phyloP scores from a whole-genome alignment of 192 early-diverging fungal species.

The Dimargaris cristalligena region DNA sequence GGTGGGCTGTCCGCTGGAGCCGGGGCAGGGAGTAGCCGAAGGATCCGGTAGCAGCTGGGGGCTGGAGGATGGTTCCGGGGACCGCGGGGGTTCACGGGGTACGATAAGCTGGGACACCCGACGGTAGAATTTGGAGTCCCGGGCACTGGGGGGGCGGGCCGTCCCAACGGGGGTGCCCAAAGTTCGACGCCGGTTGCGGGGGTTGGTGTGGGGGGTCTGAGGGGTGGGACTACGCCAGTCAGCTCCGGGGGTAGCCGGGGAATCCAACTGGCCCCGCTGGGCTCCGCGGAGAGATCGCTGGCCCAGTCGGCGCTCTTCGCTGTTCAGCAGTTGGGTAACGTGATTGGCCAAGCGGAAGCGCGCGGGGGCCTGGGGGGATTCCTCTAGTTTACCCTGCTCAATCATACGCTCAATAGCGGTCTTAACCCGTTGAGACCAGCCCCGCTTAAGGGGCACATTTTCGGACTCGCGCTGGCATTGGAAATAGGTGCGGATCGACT shows the following conservation, averaged over 20 bases:
- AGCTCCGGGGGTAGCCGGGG: neutral
- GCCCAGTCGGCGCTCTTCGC: neutral
- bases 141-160: neutral
- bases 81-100: neutral
- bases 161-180: neutral
- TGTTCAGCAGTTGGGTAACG: neutral
- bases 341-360: conserved; percentile 1
- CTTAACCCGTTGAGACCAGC: neutral
- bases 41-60: neutral
- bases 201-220: neutral
- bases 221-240: no score
- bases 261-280: neutral
- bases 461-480: conserved; percentile 1
- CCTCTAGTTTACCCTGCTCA: conserved; percentile 3
- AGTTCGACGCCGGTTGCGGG: neutral
- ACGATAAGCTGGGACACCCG: neutral
- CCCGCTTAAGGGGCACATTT: neutral
- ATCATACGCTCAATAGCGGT: neutral
- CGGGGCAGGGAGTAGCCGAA: neutral
- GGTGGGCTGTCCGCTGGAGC: neutral
- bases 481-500: conserved; percentile 8
- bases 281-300: neutral
- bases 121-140: neutral
- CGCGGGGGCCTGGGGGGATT: no score
- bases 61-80: neutral